Percentiles rank a stretch among this genome's conserved stretches.
Evolutionary conservation across 75 land plant species (phyloP).

Genomic region (Cupressus sempervirens): DNA sequence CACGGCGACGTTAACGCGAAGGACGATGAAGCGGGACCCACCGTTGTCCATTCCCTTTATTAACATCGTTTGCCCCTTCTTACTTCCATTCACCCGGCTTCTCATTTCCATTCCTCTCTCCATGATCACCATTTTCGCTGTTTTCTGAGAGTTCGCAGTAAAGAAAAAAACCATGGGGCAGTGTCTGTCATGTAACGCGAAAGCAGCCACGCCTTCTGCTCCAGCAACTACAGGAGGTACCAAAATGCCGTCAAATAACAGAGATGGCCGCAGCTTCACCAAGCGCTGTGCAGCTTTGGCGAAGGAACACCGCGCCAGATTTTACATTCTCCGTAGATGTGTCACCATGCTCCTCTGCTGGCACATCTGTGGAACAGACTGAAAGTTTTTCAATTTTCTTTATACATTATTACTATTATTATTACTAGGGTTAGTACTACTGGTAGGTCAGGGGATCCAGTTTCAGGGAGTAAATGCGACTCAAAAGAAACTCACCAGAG

Average conservation of each 20-base stretch:
- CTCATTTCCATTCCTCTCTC: neutral
- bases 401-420: neutral
- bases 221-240: neutral
- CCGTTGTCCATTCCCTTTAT: neutral
- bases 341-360: slow-evolving; percentile 45
- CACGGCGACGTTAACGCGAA: too few species aligned
- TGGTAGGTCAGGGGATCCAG: too few species aligned
- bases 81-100: neutral
- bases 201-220: neutral
- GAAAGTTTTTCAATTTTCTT: neutral
- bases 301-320: slow-evolving; percentile 45
- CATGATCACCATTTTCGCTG: neutral
- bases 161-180: neutral
- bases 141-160: neutral
- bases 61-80: neutral
- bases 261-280: slow-evolving; percentile 22
- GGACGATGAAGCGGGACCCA: too few species aligned
- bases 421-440: neutral
- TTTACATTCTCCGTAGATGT: slow-evolving; percentile 53
- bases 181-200: neutral
- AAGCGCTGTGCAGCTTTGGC: slow-evolving; percentile 27
- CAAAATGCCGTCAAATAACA: neutral
- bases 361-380: slow-evolving; percentile 24
- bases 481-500: too few species aligned
- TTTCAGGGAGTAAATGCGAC: too few species aligned